Evolutionary conservation across 1,284 basidiomycete species (phyloP).

Genomic region (Melampsora americana): DNA sequence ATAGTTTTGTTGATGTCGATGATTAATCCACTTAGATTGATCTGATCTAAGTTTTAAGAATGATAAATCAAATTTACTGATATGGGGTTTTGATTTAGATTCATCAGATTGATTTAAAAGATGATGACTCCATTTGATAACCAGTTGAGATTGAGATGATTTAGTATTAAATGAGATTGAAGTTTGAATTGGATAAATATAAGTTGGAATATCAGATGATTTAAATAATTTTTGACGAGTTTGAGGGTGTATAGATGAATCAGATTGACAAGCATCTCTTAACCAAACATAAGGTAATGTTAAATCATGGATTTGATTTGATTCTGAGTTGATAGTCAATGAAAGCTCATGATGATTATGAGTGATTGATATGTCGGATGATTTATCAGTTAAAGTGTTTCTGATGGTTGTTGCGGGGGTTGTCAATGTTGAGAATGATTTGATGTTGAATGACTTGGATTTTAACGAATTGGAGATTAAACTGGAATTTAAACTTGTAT

Average conservation of each 20-base stretch:
- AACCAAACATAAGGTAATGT: conserved; percentile 55
- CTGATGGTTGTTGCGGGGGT: background rate
- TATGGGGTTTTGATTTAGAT: conserved; percentile 1
- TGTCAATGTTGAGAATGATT: background rate
- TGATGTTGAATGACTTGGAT: background rate
- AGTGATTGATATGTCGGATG: background rate
- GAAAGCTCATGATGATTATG: background rate
- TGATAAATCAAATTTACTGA: conserved; percentile 9
- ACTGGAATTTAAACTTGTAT: background rate
- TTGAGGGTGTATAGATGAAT: conserved; percentile 66
- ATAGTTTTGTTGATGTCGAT: conserved; percentile 12
- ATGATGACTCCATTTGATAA: conserved; percentile 26
- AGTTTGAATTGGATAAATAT: conserved; percentile 56
- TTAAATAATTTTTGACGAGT: conserved; percentile 72
- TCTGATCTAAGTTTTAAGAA: background rate
- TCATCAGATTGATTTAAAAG: conserved; percentile 9
- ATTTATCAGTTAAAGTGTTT: background rate
- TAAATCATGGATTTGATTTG: conserved; percentile 18
- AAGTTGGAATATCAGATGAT: conserved; percentile 60
- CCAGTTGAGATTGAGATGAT: background rate
- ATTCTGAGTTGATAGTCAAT: conserved; percentile 20
- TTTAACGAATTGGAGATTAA: background rate
- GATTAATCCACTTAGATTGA: background rate
- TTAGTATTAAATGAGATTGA: background rate
- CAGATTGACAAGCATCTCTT: conserved; percentile 63